Evolutionary conservation across 2,329 filamentous ascomycete species (phyloP).

Genomic region (Fusarium sp.): DNA sequence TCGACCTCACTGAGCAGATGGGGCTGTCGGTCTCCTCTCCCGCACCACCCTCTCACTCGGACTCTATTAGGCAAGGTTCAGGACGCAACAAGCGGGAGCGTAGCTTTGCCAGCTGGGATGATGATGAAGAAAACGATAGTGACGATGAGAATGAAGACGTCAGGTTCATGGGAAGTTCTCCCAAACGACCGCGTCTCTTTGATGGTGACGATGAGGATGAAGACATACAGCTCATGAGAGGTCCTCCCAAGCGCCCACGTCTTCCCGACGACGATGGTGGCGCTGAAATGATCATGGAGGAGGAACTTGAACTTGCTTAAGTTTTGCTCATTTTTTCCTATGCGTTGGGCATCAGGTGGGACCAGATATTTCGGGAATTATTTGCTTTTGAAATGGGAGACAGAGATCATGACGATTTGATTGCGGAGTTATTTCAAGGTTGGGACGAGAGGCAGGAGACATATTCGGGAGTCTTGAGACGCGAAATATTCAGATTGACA

Average conservation of each 20-base stretch:
- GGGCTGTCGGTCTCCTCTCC: not conserved
- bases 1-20: not conserved
- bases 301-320: not conserved
- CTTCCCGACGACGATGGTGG: not conserved
- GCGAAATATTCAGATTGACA: constrained; percentile 11
- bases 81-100: constrained; percentile 5
- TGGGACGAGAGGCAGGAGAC: not conserved
- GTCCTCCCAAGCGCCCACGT: not conserved
- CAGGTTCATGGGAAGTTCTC: not conserved
- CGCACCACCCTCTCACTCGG: not conserved
- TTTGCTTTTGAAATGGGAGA: constrained; percentile 3
- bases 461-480: not conserved
- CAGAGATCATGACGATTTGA: not conserved
- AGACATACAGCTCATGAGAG: not conserved
- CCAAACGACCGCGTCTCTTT: not conserved
- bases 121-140: not conserved
- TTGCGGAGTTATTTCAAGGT: not conserved
- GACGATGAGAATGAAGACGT: not conserved
- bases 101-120: not conserved
- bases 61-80: not conserved
- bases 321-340: not conserved
- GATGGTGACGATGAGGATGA: not conserved
- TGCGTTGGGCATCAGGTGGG: not conserved
- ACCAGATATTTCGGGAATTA: not conserved
- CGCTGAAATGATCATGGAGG: not conserved